These are phyloP conservation scores for Solanum paucissectum DNA, from an alignment of 257 asterid species.

Conservation along the genomic window DNA sequence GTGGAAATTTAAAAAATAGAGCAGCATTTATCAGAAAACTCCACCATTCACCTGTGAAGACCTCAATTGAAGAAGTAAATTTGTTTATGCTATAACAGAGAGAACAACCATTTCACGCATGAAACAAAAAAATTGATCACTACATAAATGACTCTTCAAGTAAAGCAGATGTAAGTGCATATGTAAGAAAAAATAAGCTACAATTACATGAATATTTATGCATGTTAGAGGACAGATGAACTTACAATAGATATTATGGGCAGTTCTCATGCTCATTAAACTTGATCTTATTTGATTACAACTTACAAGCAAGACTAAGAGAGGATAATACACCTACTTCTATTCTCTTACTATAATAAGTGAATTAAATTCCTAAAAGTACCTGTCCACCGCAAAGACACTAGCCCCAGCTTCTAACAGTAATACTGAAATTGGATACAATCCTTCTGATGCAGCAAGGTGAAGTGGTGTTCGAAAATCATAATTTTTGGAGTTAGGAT, in stretches of 20 bases:
- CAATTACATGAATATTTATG: neutral
- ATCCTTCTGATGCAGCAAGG: constrained; percentile 63
- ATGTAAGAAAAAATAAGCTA: neutral
- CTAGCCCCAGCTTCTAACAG: constrained; percentile 61
- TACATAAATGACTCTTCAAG: neutral
- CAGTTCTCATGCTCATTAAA: neutral
- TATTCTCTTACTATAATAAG: neutral
- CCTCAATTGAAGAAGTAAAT: neutral
- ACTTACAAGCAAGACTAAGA: neutral
- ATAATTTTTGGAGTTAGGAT: constrained; percentile 63
- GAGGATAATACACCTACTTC: neutral
- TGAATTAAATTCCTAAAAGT: neutral
- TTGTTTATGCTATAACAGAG: neutral
- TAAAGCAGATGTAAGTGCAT: neutral
- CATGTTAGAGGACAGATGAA: neutral
- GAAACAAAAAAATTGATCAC: neutral
- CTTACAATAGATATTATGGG: neutral
- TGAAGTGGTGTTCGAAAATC: constrained; percentile 63
- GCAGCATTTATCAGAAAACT: neutral
- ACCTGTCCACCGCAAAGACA: constrained; percentile 57
- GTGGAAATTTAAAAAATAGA: neutral
- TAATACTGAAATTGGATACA: constrained; percentile 17
- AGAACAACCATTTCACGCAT: neutral
- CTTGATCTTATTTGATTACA: neutral
- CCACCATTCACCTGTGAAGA: neutral